Conservation (phyloP, 169 alveolate genomes). For the Eimeria sp. region DNA sequence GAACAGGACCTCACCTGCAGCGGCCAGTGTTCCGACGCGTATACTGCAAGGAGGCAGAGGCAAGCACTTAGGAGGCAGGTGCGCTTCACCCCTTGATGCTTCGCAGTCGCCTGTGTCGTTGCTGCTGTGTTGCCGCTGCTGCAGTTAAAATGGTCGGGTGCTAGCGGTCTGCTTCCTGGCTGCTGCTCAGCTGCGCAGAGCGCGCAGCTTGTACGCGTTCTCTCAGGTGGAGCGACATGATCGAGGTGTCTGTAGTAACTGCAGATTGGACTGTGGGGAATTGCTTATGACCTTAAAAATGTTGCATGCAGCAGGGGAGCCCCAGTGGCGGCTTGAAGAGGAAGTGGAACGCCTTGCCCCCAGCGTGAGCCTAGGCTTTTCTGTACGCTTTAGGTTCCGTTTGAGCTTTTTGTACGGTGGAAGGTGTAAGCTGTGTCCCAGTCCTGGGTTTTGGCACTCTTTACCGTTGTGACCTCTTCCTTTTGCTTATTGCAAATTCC, state of each 20-base stretch:
- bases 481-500: background rate
- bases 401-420: background rate
- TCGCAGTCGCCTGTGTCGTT: background rate
- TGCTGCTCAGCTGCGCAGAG: background rate
- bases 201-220: background rate
- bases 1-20: conserved; percentile 75
- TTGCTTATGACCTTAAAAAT: conserved; percentile 30
- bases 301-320: conserved; percentile 72
- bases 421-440: background rate
- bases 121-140: background rate
- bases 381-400: background rate
- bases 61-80: conserved; percentile 65
- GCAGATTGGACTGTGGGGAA: conserved; percentile 61
- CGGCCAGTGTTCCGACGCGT: conserved; percentile 66
- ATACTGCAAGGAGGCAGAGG: conserved; percentile 39
- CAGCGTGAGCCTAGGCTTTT: conserved; percentile 34
- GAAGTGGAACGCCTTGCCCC: conserved; percentile 53
- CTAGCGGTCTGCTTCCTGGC: background rate
- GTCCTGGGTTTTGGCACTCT: background rate
- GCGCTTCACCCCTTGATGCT: background rate
- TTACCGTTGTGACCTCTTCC: background rate
- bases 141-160: background rate
- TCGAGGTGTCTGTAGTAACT: conserved; percentile 49
- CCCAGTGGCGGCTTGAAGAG: conserved; percentile 72
- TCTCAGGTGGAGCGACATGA: conserved; percentile 48